Evolutionary conservation across 805 yeast species (phyloP).

Genomic region (Pichia occidentalis): DNA sequence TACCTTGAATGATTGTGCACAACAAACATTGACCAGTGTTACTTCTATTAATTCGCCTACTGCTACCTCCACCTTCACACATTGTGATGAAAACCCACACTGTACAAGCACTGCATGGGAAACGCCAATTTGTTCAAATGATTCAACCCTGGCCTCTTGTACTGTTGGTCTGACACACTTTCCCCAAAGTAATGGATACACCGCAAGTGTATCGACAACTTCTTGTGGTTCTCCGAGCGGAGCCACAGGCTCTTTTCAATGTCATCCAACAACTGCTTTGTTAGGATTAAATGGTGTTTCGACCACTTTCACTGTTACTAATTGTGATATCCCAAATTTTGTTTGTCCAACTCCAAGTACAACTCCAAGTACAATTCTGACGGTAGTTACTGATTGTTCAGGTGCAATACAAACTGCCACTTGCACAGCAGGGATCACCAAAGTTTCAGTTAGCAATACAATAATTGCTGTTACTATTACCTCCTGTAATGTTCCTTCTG

Average conservation of each 20-base stretch:
- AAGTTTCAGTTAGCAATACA: slow-evolving; percentile 1
- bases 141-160: slow-evolving; percentile 10
- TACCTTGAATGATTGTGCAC: not conserved
- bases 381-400: slow-evolving; percentile 6
- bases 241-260: slow-evolving; percentile 15
- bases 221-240: slow-evolving; percentile 13
- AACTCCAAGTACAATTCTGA: not conserved
- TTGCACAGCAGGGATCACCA: not conserved
- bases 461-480: slow-evolving; percentile 7
- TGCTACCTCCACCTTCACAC: slow-evolving; percentile 11
- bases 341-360: slow-evolving; percentile 5
- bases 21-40: not conserved
- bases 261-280: slow-evolving; percentile 11
- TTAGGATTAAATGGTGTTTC: slow-evolving; percentile 9
- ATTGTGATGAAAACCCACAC: slow-evolving; percentile 14
- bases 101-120: slow-evolving; percentile 12
- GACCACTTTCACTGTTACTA: slow-evolving; percentile 12
- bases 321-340: slow-evolving; percentile 15
- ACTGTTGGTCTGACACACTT: slow-evolving; percentile 9
- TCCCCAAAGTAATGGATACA: slow-evolving; percentile 3
- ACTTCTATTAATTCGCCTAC: slow-evolving; percentile 3
- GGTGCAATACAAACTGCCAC: not conserved
- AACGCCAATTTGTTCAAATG: slow-evolving; percentile 12
- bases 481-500: slow-evolving; percentile 8
- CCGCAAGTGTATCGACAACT: slow-evolving; percentile 12